Conservation (phyloP, 805 yeast genomes). For the Metschnikowia gelsemii region DNA sequence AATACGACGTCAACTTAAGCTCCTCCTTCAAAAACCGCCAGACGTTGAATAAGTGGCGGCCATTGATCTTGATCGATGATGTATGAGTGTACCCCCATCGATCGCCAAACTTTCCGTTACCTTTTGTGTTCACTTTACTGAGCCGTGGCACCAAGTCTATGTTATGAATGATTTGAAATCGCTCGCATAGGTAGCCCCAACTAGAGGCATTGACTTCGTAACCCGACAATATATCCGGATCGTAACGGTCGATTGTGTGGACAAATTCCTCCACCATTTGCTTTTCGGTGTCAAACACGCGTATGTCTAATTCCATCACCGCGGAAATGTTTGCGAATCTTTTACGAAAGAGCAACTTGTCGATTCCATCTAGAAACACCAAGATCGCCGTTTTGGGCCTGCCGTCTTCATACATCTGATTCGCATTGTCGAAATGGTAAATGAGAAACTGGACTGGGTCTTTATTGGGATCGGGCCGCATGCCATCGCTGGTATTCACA, state of each 20-base stretch:
- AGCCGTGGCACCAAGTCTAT: conserved; percentile 57
- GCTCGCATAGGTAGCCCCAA: conserved; percentile 86
- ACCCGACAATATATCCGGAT: conserved; percentile 88
- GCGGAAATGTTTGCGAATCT: conserved; percentile 7
- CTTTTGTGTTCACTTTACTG: conserved; percentile 54
- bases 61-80: conserved; percentile 64
- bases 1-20: conserved; percentile 60
- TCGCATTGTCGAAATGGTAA: conserved; percentile 56
- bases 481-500: conserved; percentile 49
- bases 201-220: conserved; percentile 77
- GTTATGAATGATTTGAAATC: conserved; percentile 48
- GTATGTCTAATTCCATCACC: conserved; percentile 3
- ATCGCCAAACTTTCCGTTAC: conserved; percentile 57
- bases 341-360: background rate
- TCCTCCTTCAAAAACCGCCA: conserved; percentile 78
- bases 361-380: conserved; percentile 7
- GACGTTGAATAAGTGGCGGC: conserved; percentile 79
- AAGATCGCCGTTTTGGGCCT: conserved; percentile 9
- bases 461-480: conserved; percentile 59
- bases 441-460: conserved; percentile 62
- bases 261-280: conserved; percentile 58
- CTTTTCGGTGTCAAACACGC: conserved; percentile 42
- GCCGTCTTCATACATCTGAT: conserved; percentile 19
- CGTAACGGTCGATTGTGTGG: conserved; percentile 56
- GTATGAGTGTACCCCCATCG: conserved; percentile 84